These are phyloP conservation scores for Ceriops zippeliana DNA, from an alignment of 345 rosid genomes.

Conservation along the genomic window DNA sequence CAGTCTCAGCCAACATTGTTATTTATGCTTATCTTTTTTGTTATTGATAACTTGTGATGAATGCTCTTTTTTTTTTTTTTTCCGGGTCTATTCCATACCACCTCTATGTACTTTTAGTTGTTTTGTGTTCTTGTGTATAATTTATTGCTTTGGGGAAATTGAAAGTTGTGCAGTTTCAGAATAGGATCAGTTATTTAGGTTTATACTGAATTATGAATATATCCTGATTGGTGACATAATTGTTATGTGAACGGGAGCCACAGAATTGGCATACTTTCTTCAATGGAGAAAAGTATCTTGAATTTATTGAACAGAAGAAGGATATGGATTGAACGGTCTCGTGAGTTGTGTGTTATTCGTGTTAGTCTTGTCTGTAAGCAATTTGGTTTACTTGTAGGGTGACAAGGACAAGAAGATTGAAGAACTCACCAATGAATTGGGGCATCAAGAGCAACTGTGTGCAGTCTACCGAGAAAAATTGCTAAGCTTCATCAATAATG, in stretches of 20 bases:
- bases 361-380: not conserved
- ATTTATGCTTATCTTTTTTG: no score
- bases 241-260: not conserved
- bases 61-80: not conserved
- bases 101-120: not conserved
- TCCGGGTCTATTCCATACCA: not conserved
- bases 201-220: not conserved
- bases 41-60: no score
- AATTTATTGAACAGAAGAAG: not conserved
- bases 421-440: conserved; percentile 52
- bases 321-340: not conserved
- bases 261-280: not conserved
- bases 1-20: no score
- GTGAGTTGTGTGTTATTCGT: not conserved
- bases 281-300: not conserved
- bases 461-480: conserved; percentile 44
- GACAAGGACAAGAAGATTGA: conserved; percentile 69
- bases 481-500: conserved; percentile 46
- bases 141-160: not conserved
- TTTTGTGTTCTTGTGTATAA: not conserved
- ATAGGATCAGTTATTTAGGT: no score
- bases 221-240: not conserved
- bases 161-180: not conserved
- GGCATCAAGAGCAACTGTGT: conserved; percentile 55
- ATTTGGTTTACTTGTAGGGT: conserved; percentile 37